Evolutionary conservation across 1,284 basidiomycete genomes (phyloP), one percentile per base, ranked within the genome.

Genomic region (Ganoderma leucocontextum): DNA sequence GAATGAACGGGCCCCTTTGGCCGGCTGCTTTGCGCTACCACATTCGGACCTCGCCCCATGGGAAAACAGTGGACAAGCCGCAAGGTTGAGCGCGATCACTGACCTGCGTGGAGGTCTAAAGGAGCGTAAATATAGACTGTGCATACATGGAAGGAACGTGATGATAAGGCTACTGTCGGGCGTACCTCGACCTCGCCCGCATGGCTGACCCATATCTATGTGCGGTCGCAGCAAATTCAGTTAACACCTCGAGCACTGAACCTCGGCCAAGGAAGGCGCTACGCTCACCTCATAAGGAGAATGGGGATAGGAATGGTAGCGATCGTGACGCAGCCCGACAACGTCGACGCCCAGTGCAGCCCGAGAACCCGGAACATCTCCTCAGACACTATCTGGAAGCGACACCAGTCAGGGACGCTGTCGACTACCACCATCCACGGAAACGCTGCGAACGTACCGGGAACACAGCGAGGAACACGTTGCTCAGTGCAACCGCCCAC

Each of bases 271-370:
- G 36, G 29, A 25, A 19, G 5, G n/a, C 17, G 9, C 8, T 15
- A 38, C 22, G 15, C 60, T 42, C 15, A 65, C 68, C 61, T 70
- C 53, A 61, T 60, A 9, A 69, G 59, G 25, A 65, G 10, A 38
- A 71, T 25, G 4, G 69, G 70, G 8, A 71, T 52, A 19, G 69
- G 69, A 12, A 67, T 66, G 36, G 65, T 60, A 12, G 35, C 44
- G 25, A 67, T 55, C 29, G 65, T 65, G 33, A 71, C 49, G 44
- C 64, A 58, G 6, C 65, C 70, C 15, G 67, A 22, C n/a, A 71
- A 17, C 9, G 69, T 70, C 15, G 65, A 47, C 2, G 69, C 61
- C 68, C 69, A 70, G 17, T 49, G 44, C 9, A 63, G 13, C 33
- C 57, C 44, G 9, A 70, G 61, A 13, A 39, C 29, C 8, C 41